Conservation (phyloP, 176 grass and related monocot genomes). For the Oryza glaberrima region DNA sequence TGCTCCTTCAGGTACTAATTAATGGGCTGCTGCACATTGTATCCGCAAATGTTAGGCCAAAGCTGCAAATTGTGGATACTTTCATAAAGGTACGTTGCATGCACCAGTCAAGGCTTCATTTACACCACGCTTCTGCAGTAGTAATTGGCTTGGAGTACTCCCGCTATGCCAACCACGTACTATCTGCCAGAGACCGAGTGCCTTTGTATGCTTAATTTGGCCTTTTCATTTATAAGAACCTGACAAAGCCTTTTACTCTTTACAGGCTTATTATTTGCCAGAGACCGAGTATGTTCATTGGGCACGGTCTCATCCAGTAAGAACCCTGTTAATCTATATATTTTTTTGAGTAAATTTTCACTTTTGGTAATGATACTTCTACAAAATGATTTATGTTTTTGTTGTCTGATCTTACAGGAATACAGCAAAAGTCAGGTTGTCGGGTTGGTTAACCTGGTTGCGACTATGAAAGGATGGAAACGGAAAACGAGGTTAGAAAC, state of each 20-base stretch:
- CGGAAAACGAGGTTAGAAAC: slow-evolving; percentile 88
- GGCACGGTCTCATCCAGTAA: slow-evolving; percentile 94
- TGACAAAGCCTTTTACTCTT: slow-evolving; percentile 31
- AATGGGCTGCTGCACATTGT: slow-evolving; percentile 93
- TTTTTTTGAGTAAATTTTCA: not conserved
- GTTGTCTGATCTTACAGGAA: slow-evolving; percentile 54
- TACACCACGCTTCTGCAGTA: not conserved
- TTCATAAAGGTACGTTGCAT: slow-evolving; percentile 75
- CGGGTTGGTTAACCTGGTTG: slow-evolving; percentile 89
- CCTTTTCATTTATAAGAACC: not conserved
- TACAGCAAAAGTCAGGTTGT: slow-evolving; percentile 85
- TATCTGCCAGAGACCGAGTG: not conserved
- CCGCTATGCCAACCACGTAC: not conserved
- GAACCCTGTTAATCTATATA: not conserved
- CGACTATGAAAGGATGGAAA: slow-evolving; percentile 97
- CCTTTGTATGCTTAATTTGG: slow-evolving; percentile 9
- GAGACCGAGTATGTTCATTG: slow-evolving; percentile 98
- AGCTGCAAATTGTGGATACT: slow-evolving; percentile 86
- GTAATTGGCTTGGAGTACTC: not conserved
- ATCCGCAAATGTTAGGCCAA: slow-evolving; percentile 84
- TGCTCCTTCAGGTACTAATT: slow-evolving; percentile 87
- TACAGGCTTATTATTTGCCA: slow-evolving; percentile 91
- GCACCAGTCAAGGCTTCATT: slow-evolving; percentile 11
- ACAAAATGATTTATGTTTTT: not conserved
- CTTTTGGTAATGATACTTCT: no score